A percentile compares a stretch with the other conserved stretches of the same genome.
Conservation (phyloP, 768 basidiomycete species). For the Leccinum variicolor region DNA sequence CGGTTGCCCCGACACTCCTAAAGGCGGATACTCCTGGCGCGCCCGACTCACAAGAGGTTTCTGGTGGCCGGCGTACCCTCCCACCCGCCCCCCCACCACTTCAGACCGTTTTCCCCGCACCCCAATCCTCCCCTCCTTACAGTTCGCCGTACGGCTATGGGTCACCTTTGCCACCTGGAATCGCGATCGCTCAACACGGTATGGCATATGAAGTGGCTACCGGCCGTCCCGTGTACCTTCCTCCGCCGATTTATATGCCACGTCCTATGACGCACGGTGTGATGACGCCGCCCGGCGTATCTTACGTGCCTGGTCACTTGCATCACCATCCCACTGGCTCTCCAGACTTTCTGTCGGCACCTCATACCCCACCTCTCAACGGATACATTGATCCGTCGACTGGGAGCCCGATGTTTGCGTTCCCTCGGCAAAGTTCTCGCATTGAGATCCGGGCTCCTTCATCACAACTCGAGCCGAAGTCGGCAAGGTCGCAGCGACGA, state of each 20-base stretch:
- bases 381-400: conserved; percentile 65
- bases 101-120: conserved; percentile 41
- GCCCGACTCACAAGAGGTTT: conserved; percentile 18
- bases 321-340: conserved; percentile 58
- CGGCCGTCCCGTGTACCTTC: conserved; percentile 74
- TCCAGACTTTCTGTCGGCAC: conserved; percentile 58
- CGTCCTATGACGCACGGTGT: conserved; percentile 61
- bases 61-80: conserved; percentile 25
- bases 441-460: conserved; percentile 70
- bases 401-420: conserved; percentile 68
- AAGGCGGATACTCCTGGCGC: conserved; percentile 28
- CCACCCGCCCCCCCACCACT: conserved; percentile 41
- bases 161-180: conserved; percentile 59
- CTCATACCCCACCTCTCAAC: conserved; percentile 59
- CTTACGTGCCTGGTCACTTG: conserved; percentile 62
- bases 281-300: conserved; percentile 43
- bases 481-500: conserved; percentile 24
- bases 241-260: conserved; percentile 63
- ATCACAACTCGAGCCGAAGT: conserved; percentile 25
- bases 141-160: conserved; percentile 66
- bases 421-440: conserved; percentile 68
- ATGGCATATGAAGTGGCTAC: conserved; percentile 81
- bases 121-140: conserved; percentile 53
- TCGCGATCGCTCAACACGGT: conserved; percentile 71
- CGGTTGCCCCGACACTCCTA: conserved; percentile 22